Conservation (phyloP, 352 stramenopile species). For the Phytophthora podocarpi region DNA sequence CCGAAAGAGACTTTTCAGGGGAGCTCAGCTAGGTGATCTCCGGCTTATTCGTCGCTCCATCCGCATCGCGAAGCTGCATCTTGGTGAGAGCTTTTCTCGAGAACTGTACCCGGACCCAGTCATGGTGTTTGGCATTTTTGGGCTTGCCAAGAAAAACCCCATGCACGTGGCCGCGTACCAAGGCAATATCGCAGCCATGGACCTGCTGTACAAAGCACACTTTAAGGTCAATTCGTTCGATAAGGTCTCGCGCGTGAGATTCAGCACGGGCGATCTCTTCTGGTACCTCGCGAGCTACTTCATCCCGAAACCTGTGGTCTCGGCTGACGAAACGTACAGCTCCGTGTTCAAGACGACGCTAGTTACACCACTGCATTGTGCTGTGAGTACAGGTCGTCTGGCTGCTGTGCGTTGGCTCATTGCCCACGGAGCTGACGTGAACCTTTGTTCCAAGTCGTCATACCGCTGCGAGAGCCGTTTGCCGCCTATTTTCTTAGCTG, state of each 20-base stretch:
- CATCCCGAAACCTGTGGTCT: conserved; percentile 71
- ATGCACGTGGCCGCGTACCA: conserved; percentile 86
- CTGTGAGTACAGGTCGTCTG: conserved; percentile 73
- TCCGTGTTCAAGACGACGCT: conserved; percentile 78
- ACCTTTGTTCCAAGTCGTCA: conserved; percentile 77
- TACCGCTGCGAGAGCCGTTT: conserved; percentile 66
- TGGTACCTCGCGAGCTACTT: conserved; percentile 81
- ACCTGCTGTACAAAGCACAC: conserved; percentile 55
- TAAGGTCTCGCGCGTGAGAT: conserved; percentile 80
- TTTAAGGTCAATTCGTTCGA: conserved; percentile 80
- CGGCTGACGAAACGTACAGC: conserved; percentile 63
- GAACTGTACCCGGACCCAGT: conserved; percentile 73
- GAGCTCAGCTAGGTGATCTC: conserved; percentile 70
- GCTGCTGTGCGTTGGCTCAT: conserved; percentile 79
- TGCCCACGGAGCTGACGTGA: conserved; percentile 73
- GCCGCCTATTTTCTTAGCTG: conserved; percentile 81
- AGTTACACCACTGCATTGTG: conserved; percentile 78
- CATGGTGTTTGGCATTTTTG: conserved; percentile 73
- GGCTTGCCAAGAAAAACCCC: conserved; percentile 82
- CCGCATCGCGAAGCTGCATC: conserved; percentile 51
- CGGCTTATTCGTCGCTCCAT: conserved; percentile 61
- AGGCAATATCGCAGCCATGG: conserved; percentile 76
- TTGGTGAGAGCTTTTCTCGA: conserved; percentile 59
- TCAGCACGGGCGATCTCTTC: conserved; percentile 82
- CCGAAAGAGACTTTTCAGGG: conserved; percentile 75